These are phyloP conservation scores for Silene coronaria DNA, from an alignment of 179 eudicot genomes.

Conservation along the genomic window DNA sequence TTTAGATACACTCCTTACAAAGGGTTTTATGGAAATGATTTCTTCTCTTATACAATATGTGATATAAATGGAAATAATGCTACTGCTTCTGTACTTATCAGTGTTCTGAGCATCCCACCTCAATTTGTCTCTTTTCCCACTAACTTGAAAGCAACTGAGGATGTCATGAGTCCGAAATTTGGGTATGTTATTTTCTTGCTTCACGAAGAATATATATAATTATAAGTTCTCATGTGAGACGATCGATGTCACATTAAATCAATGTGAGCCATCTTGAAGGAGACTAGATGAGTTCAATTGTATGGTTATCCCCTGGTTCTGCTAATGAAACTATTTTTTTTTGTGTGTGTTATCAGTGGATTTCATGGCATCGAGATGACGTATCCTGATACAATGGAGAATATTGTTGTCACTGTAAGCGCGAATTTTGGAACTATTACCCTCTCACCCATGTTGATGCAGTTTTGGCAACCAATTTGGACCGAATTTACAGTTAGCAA, in stretches of 20 bases:
- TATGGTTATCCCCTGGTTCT: not conserved
- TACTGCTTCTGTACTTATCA: conserved; percentile 48
- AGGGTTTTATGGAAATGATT: conserved; percentile 77
- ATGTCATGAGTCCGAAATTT: conserved; percentile 56
- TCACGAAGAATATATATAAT: no score
- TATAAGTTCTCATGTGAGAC: not conserved
- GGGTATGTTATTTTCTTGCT: conserved; percentile 38
- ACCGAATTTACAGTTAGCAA: conserved; percentile 35
- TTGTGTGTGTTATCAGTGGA: conserved; percentile 43
- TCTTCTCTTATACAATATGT: conserved; percentile 52
- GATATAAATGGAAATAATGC: conserved; percentile 61
- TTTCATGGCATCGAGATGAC: conserved; percentile 57
- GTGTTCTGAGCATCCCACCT: conserved; percentile 74
- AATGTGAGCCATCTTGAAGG: not conserved
- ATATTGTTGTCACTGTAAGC: conserved; percentile 50
- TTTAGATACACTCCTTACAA: conserved; percentile 82
- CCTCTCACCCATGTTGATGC: conserved; percentile 65
- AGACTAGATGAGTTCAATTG: not conserved
- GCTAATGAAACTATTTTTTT: conserved; percentile 7
- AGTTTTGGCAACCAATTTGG: conserved; percentile 76
- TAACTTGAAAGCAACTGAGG: conserved; percentile 65
- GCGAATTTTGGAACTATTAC: conserved; percentile 54
- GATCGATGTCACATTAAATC: not conserved
- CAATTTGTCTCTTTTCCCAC: conserved; percentile 65
- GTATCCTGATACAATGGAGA: conserved; percentile 59